These are phyloP conservation scores for Oryza australiensis DNA, from an alignment of 176 grass and related monocot genomes.

Conservation along the genomic window DNA sequence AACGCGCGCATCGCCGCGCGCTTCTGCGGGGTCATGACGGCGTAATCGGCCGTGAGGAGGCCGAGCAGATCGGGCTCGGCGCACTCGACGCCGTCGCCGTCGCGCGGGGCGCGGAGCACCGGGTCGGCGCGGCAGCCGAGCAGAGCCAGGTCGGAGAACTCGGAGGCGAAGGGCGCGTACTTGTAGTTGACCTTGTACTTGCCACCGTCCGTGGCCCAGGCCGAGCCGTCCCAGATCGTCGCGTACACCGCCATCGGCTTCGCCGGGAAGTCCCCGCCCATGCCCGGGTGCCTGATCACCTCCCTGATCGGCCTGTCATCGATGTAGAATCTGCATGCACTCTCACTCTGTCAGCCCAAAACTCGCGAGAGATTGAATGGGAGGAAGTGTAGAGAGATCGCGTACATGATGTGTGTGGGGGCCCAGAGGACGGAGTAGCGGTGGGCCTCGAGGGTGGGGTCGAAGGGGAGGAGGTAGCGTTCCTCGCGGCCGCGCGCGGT, in stretches of 20 bases:
- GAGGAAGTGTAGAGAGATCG: background rate
- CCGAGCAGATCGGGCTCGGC: slow-evolving; percentile 32
- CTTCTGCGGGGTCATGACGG: slow-evolving; percentile 62
- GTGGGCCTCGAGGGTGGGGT: slow-evolving; percentile 63
- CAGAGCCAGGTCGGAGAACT: slow-evolving; percentile 54
- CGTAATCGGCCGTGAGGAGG: slow-evolving; percentile 55
- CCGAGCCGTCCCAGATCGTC: slow-evolving; percentile 82
- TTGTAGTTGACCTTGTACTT: slow-evolving; percentile 90
- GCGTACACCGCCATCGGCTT: slow-evolving; percentile 88
- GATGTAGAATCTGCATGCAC: slow-evolving; percentile 62
- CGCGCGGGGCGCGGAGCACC: slow-evolving; percentile 24
- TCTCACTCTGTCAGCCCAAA: background rate
- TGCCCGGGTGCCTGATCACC: slow-evolving; percentile 58
- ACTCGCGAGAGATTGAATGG: background rate
- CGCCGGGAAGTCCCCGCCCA: slow-evolving; percentile 77
- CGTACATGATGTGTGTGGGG: slow-evolving; percentile 68
- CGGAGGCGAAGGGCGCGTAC: slow-evolving; percentile 66
- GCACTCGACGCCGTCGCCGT: slow-evolving; percentile 5
- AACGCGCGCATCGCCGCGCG: slow-evolving; percentile 74
- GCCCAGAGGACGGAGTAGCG: slow-evolving; percentile 78
- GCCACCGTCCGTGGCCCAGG: slow-evolving; percentile 77
- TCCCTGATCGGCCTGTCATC: slow-evolving; percentile 77
- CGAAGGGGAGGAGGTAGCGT: slow-evolving; percentile 86
- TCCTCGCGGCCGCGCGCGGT: slow-evolving; percentile 79
- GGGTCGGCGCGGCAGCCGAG: slow-evolving; percentile 51